Evolutionary conservation across 495 filamentous ascomycete species (phyloP).

Genomic region (Margaritispora aquatica): DNA sequence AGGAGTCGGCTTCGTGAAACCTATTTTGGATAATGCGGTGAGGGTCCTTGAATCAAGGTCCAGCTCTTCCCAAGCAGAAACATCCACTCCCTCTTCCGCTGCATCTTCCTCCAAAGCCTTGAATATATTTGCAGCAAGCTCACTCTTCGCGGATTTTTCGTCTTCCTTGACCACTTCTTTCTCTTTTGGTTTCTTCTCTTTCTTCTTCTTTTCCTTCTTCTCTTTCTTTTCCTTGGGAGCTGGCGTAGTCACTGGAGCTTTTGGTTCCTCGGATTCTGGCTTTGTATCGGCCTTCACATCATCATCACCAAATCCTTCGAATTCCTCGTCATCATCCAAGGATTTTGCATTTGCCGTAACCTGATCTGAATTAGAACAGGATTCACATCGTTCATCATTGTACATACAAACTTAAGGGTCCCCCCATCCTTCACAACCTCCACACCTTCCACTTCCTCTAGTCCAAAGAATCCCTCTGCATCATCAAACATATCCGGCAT

Average conservation of each 20-base stretch:
- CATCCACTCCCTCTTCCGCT: conserved; percentile 41
- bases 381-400: background rate
- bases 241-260: too few species aligned
- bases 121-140: conserved; percentile 24
- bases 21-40: conserved; percentile 67
- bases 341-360: conserved; percentile 12
- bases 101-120: conserved; percentile 30
- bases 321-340: conserved; percentile 41
- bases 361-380: conserved; percentile 6
- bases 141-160: conserved; percentile 4
- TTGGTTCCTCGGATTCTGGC: background rate
- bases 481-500: conserved; percentile 85
- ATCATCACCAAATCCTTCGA: conserved; percentile 47
- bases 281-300: conserved; percentile 34
- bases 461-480: conserved; percentile 87
- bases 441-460: conserved; percentile 89
- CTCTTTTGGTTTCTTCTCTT: conserved; percentile 27
- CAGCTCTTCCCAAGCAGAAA: conserved; percentile 72
- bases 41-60: conserved; percentile 63
- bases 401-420: conserved; percentile 48
- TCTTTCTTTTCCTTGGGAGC: conserved; percentile 27
- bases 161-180: conserved; percentile 7
- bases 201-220: conserved; percentile 27
- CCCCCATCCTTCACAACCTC: conserved; percentile 60
- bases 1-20: conserved; percentile 70